phyloP scores from a whole-genome alignment of 139 green algal genomes.

The Haematococcus lacustris region DNA sequence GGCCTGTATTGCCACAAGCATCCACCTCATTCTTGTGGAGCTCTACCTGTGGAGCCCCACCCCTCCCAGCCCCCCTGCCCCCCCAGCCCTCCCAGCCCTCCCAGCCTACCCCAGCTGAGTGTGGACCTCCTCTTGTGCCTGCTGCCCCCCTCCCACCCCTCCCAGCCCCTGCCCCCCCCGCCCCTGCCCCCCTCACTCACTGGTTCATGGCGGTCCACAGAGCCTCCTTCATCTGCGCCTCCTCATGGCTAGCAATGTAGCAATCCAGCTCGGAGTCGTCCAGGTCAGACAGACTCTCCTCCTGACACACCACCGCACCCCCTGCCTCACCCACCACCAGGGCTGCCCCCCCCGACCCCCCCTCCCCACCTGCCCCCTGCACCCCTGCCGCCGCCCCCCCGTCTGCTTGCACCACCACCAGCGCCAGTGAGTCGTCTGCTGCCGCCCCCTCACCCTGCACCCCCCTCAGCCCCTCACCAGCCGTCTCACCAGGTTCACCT shows the following conservation, averaged over 20 bases:
- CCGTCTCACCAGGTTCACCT: neutral
- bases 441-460: neutral
- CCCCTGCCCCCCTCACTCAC: conserved; percentile 8
- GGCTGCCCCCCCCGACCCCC: no score
- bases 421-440: neutral
- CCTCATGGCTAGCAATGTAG: conserved; percentile 55
- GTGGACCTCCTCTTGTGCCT: neutral
- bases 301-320: conserved; percentile 9
- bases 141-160: no score
- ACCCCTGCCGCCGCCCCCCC: neutral
- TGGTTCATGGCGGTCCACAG: conserved; percentile 67
- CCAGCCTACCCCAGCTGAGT: no score
- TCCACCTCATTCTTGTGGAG: no score
- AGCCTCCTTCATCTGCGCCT: conserved; percentile 46
- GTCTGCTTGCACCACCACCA: conserved; percentile 1
- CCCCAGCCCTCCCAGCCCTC: no score
- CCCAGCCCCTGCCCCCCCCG: no score
- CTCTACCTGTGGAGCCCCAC: no score
- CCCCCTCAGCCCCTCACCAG: neutral
- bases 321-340: conserved; percentile 8
- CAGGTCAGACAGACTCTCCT: conserved; percentile 29
- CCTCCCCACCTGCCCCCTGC: neutral
- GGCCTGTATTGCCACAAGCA: no score
- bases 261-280: conserved; percentile 37
- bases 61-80: no score